phyloP scores from a whole-genome alignment of 2,329 filamentous ascomycete species.

The Trichoderma pleuroti region DNA sequence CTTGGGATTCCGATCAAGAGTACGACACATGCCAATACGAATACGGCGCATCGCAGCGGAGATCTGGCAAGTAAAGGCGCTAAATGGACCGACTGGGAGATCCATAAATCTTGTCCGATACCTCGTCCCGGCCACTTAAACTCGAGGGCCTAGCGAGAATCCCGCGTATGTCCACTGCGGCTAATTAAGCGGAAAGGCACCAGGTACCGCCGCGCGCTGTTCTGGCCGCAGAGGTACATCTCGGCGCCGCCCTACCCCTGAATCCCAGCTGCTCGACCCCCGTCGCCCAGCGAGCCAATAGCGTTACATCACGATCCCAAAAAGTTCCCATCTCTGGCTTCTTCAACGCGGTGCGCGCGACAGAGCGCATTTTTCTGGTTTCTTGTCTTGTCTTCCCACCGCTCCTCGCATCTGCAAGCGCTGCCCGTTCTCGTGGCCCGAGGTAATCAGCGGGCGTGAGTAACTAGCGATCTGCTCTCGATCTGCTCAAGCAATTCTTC shows the following conservation, averaged over 20 bases:
- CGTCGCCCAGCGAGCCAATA: slow-evolving; percentile 18
- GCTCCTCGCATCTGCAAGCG: slow-evolving; percentile 4
- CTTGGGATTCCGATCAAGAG: slow-evolving; percentile 11
- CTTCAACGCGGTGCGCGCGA: slow-evolving; percentile 15
- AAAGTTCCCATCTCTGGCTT: slow-evolving; percentile 16
- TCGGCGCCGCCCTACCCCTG: neutral
- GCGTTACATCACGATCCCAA: slow-evolving; percentile 20
- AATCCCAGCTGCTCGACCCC: slow-evolving; percentile 12
- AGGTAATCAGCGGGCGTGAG: neutral
- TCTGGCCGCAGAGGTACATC: neutral
- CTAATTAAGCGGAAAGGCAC: neutral
- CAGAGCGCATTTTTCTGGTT: neutral
- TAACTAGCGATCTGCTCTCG: neutral
- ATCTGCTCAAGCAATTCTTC: neutral
- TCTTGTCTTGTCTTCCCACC: neutral
- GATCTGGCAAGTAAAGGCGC: neutral
- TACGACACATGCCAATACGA: slow-evolving; percentile 12
- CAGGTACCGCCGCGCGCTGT: neutral
- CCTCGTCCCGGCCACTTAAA: neutral
- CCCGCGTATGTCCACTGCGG: slow-evolving; percentile 7
- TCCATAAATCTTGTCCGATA: neutral
- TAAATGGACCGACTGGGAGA: neutral
- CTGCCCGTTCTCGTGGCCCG: neutral
- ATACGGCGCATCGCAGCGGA: neutral
- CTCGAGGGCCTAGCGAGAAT: neutral